Percentiles rank a stretch among this genome's conserved stretches.
phyloP scores from a whole-genome alignment of 495 filamentous ascomycete species.

The Letharia columbiana region DNA sequence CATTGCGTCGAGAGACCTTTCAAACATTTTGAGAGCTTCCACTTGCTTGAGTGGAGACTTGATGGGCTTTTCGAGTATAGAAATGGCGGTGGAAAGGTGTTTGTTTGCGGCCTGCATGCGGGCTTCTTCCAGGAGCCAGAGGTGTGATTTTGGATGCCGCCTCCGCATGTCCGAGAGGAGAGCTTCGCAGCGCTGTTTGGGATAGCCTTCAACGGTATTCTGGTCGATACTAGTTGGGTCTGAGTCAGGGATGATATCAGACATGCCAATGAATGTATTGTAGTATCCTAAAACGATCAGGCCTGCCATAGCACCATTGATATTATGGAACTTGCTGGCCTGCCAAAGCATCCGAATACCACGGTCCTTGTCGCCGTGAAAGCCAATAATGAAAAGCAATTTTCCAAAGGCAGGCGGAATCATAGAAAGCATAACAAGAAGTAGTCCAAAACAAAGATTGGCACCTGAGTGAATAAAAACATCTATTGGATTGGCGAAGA shows the following conservation, averaged over 20 bases:
- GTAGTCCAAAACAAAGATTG: conserved; percentile 80
- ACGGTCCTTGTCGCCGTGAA: conserved; percentile 78
- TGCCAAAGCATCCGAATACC: conserved; percentile 88
- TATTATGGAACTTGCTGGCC: conserved; percentile 73
- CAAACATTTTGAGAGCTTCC: conserved; percentile 70
- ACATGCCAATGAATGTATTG: conserved; percentile 74
- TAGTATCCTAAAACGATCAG: conserved; percentile 77
- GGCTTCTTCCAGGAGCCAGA: conserved; percentile 89
- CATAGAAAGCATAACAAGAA: conserved; percentile 79
- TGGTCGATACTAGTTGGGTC: conserved; percentile 43
- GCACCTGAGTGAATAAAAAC: conserved; percentile 80
- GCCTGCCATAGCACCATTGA: conserved; percentile 85
- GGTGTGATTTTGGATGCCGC: conserved; percentile 69
- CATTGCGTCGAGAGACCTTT: conserved; percentile 70
- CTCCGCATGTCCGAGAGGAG: conserved; percentile 65
- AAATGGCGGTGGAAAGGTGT: conserved; percentile 58
- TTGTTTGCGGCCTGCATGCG: conserved; percentile 63
- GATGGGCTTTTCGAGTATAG: conserved; percentile 47
- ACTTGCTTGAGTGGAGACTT: conserved; percentile 78
- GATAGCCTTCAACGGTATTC: conserved; percentile 55
- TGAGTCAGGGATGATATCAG: conserved; percentile 69
- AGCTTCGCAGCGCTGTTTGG: conserved; percentile 56
- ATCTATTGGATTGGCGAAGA: conserved; percentile 64
- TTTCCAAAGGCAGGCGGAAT: conserved; percentile 81
- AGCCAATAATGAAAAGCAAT: conserved; percentile 81